A percentile compares a stretch with the other conserved stretches of the same genome.
Evolutionary conservation across 768 basidiomycete species (phyloP).

Genomic region (Suillus placidus): DNA sequence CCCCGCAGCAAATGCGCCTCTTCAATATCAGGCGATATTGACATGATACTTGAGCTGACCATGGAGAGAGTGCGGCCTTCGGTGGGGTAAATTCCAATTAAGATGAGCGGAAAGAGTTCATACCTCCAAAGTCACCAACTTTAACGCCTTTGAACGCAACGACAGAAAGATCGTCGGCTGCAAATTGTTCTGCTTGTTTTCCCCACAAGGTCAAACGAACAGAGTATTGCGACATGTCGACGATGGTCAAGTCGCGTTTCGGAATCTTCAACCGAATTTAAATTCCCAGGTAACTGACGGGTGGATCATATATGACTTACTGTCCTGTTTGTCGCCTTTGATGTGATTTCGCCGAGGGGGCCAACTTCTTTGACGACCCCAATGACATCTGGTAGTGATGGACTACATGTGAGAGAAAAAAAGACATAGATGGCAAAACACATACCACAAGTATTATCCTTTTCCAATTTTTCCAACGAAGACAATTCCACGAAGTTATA

Average conservation of each 20-base stretch:
- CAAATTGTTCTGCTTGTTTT: conserved; percentile 85
- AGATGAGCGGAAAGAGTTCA: conserved; percentile 13
- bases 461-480: conserved; percentile 61
- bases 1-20: conserved; percentile 85
- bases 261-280: conserved; percentile 53
- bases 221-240: conserved; percentile 78
- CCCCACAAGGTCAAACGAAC: conserved; percentile 95
- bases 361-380: conserved; percentile 81
- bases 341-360: conserved; percentile 68
- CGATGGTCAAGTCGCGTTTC: conserved; percentile 89
- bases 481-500: conserved; percentile 78
- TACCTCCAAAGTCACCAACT: conserved; percentile 90
- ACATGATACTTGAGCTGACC: conserved; percentile 78
- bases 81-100: conserved; percentile 14
- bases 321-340: conserved; percentile 71
- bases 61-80: conserved; percentile 83
- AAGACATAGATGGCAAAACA: conserved; percentile 14
- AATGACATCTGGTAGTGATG: conserved; percentile 69
- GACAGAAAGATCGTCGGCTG: conserved; percentile 61
- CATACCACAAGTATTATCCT: conserved; percentile 85
- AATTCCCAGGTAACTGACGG: not conserved
- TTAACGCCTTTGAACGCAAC: conserved; percentile 94
- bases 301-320: conserved; percentile 36
- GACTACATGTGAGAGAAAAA: not conserved
- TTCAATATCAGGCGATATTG: conserved; percentile 89